These are phyloP conservation scores for Mortierella sp. DNA, from an alignment of 371 early-diverging fungal species.

Conservation along the genomic window DNA sequence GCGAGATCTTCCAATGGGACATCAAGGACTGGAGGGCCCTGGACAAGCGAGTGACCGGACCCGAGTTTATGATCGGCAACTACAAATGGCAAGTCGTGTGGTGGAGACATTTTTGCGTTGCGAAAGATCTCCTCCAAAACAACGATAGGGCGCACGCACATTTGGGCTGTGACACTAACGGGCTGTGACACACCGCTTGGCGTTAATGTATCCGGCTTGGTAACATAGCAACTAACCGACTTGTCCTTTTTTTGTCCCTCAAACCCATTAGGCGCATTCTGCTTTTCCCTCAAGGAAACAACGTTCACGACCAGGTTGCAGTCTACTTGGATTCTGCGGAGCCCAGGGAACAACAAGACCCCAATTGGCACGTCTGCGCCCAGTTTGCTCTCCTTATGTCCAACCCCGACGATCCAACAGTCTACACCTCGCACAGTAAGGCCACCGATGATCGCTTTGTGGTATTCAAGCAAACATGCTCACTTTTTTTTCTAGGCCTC, in stretches of 20 bases:
- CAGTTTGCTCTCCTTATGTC: slow-evolving; percentile 87
- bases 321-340: slow-evolving; percentile 90
- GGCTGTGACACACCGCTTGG: background rate
- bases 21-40: slow-evolving; percentile 68
- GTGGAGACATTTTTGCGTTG: background rate
- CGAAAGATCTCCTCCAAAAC: slow-evolving; percentile 2
- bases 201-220: background rate
- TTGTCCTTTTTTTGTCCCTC: background rate
- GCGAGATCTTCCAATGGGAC: slow-evolving; percentile 70
- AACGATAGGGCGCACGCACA: background rate
- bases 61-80: slow-evolving; percentile 71
- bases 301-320: slow-evolving; percentile 75
- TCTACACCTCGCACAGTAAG: slow-evolving; percentile 74
- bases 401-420: slow-evolving; percentile 82
- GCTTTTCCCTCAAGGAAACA: slow-evolving; percentile 94
- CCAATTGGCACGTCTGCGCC: slow-evolving; percentile 91
- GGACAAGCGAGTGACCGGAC: slow-evolving; percentile 67
- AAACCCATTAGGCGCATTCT: slow-evolving; percentile 78
- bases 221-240: background rate
- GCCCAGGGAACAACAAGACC: slow-evolving; percentile 62
- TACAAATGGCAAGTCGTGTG: slow-evolving; percentile 66
- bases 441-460: background rate
- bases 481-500: background rate
- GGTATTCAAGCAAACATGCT: too few species aligned
- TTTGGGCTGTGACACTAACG: background rate